Percentiles rank a stretch among this genome's conserved stretches.
Conservation (phyloP, 768 basidiomycete species). For the Leccinum broughii region DNA sequence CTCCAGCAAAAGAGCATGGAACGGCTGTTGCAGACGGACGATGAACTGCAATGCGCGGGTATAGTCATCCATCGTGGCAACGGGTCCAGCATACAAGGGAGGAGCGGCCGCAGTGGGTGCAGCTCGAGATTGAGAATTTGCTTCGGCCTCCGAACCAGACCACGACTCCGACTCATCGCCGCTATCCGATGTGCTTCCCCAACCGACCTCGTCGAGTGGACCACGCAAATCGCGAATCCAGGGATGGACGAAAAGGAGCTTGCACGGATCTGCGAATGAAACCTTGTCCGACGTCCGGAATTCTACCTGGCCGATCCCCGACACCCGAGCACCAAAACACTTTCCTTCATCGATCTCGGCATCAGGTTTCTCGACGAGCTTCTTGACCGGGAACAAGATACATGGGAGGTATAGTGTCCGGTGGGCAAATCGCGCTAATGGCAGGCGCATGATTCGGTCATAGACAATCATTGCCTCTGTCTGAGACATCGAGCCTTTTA, state of each 20-base stretch:
- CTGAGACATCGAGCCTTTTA: no score
- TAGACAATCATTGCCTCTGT: no score
- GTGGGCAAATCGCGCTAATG: no score
- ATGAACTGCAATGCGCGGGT: slow-evolving; percentile 8
- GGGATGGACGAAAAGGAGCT: slow-evolving; percentile 8
- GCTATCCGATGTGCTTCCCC: not conserved
- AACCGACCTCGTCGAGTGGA: not conserved
- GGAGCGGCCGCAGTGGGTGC: not conserved
- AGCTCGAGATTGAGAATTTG: not conserved
- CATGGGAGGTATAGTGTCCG: no score
- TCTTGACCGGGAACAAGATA: no score
- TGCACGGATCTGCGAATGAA: not conserved
- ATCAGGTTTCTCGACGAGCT: no score
- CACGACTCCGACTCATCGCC: not conserved
- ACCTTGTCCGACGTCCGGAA: slow-evolving; percentile 3
- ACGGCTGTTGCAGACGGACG: not conserved
- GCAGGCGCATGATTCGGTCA: no score
- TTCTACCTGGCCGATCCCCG: not conserved
- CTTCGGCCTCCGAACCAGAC: not conserved
- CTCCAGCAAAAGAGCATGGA: no score
- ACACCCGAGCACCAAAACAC: no score
- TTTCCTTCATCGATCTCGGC: no score
- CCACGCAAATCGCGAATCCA: slow-evolving; percentile 13
- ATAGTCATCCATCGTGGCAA: not conserved
- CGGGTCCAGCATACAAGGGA: not conserved